Conservation (phyloP, 768 basidiomycete genomes). For the Piloderma croceum region DNA sequence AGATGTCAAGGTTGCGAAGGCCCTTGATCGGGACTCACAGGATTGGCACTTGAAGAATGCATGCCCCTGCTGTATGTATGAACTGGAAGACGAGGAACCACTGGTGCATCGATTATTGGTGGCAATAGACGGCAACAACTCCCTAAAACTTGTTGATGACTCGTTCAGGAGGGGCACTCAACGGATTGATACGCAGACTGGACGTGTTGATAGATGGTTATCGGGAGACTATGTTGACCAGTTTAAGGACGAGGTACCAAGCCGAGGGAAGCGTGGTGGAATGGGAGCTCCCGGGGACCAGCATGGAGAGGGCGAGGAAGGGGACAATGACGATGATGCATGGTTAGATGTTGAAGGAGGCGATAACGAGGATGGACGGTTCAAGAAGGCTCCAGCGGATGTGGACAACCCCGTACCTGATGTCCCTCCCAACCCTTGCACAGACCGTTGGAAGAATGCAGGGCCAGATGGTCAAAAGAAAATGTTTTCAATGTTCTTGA, state of each 20-base stretch:
- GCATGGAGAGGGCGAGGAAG: conserved; percentile 14
- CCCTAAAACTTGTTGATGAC: too few species aligned
- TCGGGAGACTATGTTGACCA: conserved; percentile 18
- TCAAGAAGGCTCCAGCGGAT: too few species aligned
- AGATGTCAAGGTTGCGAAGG: conserved; percentile 12
- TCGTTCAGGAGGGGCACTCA: conserved; percentile 29
- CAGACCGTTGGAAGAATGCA: conserved; percentile 20
- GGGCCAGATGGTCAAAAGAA: conserved; percentile 28
- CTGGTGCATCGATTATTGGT: too few species aligned
- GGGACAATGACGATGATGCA: conserved; percentile 10
- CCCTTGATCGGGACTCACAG: conserved; percentile 22
- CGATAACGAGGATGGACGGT: neutral
- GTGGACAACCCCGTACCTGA: conserved; percentile 27
- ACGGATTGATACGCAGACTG: conserved; percentile 31
- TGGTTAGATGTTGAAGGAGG: conserved; percentile 4
- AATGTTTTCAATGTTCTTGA: too few species aligned
- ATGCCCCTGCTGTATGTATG: too few species aligned
- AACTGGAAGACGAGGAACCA: too few species aligned
- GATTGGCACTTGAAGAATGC: too few species aligned
- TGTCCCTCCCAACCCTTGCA: too few species aligned
- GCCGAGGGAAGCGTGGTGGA: conserved; percentile 16
- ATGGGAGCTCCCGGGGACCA: conserved; percentile 18
- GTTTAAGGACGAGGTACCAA: too few species aligned
- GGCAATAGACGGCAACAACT: too few species aligned
- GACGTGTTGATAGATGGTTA: conserved; percentile 24